Base-by-base conservation (phyloP, 208 protist species). In the Acanthamoeba sp. region DNA sequence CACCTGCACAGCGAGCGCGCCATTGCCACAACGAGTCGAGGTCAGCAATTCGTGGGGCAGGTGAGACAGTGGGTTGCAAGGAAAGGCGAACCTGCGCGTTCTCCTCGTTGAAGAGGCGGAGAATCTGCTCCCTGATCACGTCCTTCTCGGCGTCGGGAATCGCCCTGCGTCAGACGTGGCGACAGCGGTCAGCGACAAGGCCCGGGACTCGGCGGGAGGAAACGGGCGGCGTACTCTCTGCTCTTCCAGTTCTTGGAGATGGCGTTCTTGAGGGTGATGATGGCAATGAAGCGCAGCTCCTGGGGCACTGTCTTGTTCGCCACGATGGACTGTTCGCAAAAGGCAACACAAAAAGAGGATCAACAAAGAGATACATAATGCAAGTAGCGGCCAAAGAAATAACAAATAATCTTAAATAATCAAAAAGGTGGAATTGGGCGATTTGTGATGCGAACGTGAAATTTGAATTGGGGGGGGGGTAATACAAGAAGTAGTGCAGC, bases 31-130 rank as follows among this genome's bases (percentile, higher is more conserved):
- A n/a, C n/a, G n/a, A n/a, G n/a, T n/a, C n/a, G n/a, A n/a, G n/a
- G 45, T 50, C 45, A 50, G 45, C 45, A 50, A 50, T 12, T 16
- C 45, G 12, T 12, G 45, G 12, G 9, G 45, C 45, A 50, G n/a
- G n/a, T n/a, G n/a, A n/a, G n/a, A n/a, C n/a, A n/a, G n/a, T n/a
- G n/a, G n/a, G n/a, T n/a, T n/a, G n/a, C n/a, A n/a, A n/a, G n/a
- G n/a, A n/a, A n/a, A n/a, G n/a, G n/a, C 45, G 45, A 50, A 90
- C 85, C 29, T 91, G 9, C 1, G 27, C 36, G 55, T 71, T 91
- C 42, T 91, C 85, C 85, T 91, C 85, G 57, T 91, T 91, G 62
- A 91, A 91, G 40, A 91, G 85, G 29, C 36, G 52, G 2, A 91
- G 62, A 22, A 91, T n/a, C 52, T 91, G 52, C n/a, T 73, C 85